Conservation (phyloP, 1,284 basidiomycete species). For the Chalciporus piperatoides region DNA sequence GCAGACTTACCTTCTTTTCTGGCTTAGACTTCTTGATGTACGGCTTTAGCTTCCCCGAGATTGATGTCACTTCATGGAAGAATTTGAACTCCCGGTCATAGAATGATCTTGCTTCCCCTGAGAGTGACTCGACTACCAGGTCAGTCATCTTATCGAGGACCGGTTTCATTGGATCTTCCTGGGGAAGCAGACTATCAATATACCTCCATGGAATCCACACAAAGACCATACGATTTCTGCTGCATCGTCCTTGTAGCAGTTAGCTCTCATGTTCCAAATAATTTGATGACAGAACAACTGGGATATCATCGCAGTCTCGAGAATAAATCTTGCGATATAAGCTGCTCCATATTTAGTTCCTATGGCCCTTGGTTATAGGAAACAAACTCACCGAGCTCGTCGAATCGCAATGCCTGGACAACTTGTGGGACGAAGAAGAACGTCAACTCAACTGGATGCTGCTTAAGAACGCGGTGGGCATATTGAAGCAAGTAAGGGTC, state of each 20-base stretch:
- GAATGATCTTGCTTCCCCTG: conserved; percentile 88
- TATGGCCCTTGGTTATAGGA: neutral
- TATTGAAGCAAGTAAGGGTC: conserved; percentile 93
- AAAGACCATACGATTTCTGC: conserved; percentile 66
- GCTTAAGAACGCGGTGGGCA: conserved; percentile 91
- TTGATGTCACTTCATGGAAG: conserved; percentile 95
- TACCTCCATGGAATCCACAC: neutral
- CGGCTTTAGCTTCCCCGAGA: conserved; percentile 97
- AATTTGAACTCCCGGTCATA: conserved; percentile 96
- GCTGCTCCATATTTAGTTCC: conserved; percentile 43
- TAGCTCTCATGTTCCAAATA: conserved; percentile 99
- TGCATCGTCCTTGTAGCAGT: conserved; percentile 90
- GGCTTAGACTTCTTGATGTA: conserved; percentile 94
- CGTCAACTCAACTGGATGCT: conserved; percentile 91
- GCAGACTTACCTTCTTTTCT: conserved; percentile 83
- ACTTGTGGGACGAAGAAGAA: conserved; percentile 99
- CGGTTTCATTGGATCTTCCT: conserved; percentile 96
- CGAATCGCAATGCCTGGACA: conserved; percentile 90
- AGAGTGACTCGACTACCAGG: conserved; percentile 80
- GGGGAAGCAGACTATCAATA: conserved; percentile 9
- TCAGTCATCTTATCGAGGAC: conserved; percentile 85
- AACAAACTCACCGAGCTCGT: conserved; percentile 67
- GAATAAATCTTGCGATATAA: conserved; percentile 95
- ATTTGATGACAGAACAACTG: conserved; percentile 99
- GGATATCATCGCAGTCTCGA: conserved; percentile 96